A percentile compares a stretch with the other conserved stretches of the same genome.
phyloP scores from a whole-genome alignment of 2,329 filamentous ascomycete species.

The Sporothrix mexicana region DNA sequence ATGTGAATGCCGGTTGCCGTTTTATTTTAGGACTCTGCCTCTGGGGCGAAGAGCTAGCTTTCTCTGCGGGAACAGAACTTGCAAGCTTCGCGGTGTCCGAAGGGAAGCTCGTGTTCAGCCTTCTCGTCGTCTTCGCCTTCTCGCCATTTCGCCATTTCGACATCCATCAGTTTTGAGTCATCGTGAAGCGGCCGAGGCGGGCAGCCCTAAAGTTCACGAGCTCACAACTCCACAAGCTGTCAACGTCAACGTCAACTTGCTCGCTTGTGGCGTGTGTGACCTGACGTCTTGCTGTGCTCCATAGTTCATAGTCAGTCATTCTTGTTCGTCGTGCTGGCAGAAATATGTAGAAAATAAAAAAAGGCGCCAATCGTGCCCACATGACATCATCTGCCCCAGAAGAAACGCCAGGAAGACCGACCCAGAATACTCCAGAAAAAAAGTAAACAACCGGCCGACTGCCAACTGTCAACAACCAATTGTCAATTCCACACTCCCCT shows the following conservation, averaged over 20 bases:
- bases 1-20: neutral
- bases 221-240: neutral
- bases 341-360: no score
- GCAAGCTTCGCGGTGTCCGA: neutral
- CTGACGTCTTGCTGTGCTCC: neutral
- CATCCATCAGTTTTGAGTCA: neutral
- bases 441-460: no score
- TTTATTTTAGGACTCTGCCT: neutral
- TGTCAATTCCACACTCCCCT: neutral
- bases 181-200: neutral
- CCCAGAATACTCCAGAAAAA: no score
- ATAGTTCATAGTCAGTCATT: neutral
- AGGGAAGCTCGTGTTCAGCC: neutral
- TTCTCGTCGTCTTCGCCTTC: neutral
- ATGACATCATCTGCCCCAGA: slow-evolving; percentile 24
- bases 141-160: neutral
- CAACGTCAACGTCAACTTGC: neutral
- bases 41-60: neutral
- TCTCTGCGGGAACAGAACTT: neutral
- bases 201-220: neutral
- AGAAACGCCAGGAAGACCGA: neutral
- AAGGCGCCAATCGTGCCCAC: slow-evolving; percentile 9
- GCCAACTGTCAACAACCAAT: neutral
- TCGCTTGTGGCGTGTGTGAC: slow-evolving; percentile 12
- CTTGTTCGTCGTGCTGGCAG: neutral